Percentiles rank a stretch among this genome's conserved stretches.
Conservation (phyloP, 2,329 filamentous ascomycete genomes). For the Trichocomaceae sp. region DNA sequence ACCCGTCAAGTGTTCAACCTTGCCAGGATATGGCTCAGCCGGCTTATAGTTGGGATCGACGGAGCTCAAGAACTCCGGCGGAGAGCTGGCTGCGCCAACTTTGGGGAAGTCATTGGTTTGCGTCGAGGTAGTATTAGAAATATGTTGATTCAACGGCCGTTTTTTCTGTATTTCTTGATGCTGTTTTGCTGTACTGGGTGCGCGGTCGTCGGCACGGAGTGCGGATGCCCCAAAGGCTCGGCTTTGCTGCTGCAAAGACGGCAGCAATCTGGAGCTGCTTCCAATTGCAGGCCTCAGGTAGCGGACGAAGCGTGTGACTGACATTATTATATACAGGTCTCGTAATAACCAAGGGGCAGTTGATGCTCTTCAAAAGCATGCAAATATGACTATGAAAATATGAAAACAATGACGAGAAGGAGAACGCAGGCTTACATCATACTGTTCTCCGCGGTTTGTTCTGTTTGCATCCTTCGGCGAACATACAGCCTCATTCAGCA, state of each 20-base stretch:
- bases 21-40: slow-evolving; percentile 55
- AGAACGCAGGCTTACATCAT: slow-evolving; percentile 14
- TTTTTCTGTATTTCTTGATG: slow-evolving; percentile 52
- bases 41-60: slow-evolving; percentile 52
- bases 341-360: neutral
- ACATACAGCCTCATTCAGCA: neutral
- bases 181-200: slow-evolving; percentile 39
- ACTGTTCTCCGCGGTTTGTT: slow-evolving; percentile 9
- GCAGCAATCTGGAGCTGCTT: neutral
- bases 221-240: slow-evolving; percentile 10
- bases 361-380: neutral
- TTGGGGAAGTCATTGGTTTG: slow-evolving; percentile 57
- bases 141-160: slow-evolving; percentile 54
- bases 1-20: slow-evolving; percentile 60
- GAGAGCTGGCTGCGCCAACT: slow-evolving; percentile 50
- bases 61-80: slow-evolving; percentile 55
- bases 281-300: neutral
- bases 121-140: slow-evolving; percentile 60
- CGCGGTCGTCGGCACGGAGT: slow-evolving; percentile 4
- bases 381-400: neutral
- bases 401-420: neutral
- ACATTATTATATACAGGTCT: slow-evolving; percentile 9
- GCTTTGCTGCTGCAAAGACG: slow-evolving; percentile 5
- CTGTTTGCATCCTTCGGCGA: slow-evolving; percentile 11
- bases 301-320: slow-evolving; percentile 4